A percentile compares a stretch with the other conserved stretches of the same genome.
Conservation (phyloP, 306 rosid genomes). For the Clitoria ternatea region DNA sequence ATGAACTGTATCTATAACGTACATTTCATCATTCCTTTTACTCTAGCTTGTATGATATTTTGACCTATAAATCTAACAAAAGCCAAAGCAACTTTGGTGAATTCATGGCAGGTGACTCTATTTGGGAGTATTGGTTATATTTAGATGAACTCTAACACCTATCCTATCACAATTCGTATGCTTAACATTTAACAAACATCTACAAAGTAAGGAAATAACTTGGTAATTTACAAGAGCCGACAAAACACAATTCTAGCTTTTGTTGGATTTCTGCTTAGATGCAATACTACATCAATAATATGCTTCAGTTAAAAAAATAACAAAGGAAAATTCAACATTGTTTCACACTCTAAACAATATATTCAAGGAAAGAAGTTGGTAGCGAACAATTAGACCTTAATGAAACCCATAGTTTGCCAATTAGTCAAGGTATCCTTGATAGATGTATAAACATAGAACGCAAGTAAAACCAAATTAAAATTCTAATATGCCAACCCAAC, state of each 20-base stretch:
- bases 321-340: not conserved
- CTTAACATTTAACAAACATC: too few species aligned
- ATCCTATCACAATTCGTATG: too few species aligned
- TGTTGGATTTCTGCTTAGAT: not conserved
- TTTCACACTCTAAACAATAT: not conserved
- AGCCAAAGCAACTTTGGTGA: not conserved
- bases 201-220: too few species aligned
- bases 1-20: not conserved
- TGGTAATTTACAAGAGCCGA: not conserved
- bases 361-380: not conserved
- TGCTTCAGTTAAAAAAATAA: not conserved
- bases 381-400: not conserved
- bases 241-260: not conserved
- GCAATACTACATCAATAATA: not conserved
- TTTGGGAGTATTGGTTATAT: too few species aligned
- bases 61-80: not conserved
- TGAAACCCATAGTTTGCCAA: not conserved
- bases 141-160: too few species aligned
- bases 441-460: not conserved
- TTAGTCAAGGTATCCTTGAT: not conserved
- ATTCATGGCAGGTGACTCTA: not conserved
- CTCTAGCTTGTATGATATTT: not conserved
- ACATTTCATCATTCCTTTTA: not conserved
- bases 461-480: not conserved
- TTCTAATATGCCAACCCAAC: constrained; percentile 6